A percentile compares a stretch with the other conserved stretches of the same genome.
phyloP scores from a whole-genome alignment of 805 yeast species.

The Metschnikowia hibisci region DNA sequence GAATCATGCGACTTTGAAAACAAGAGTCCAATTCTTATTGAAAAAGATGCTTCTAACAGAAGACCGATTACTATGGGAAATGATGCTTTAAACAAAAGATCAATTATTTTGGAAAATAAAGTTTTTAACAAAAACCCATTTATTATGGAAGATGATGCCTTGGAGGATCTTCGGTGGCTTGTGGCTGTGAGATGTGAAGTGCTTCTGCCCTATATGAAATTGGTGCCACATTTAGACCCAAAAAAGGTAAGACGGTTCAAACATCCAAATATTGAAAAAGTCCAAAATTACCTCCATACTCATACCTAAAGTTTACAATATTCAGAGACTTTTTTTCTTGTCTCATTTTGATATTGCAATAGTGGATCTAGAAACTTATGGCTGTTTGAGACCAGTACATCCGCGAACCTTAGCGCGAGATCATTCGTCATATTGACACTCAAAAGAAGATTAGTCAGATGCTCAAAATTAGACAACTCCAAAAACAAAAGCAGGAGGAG shows the following conservation, averaged over 20 bases:
- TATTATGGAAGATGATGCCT: neutral
- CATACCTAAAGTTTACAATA: too few relatives aligned
- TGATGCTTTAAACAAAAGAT: too few relatives aligned
- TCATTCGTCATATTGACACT: neutral
- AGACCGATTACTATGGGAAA: too few relatives aligned
- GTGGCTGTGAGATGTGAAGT: conserved; percentile 11
- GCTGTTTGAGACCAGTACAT: conserved; percentile 1
- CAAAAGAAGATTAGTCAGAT: neutral
- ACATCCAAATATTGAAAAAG: too few relatives aligned
- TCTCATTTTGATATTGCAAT: too few relatives aligned
- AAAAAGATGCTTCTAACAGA: too few relatives aligned
- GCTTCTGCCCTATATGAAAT: conserved; percentile 12
- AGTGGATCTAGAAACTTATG: too few relatives aligned
- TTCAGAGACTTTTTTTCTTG: too few relatives aligned
- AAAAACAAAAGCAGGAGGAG: conserved; percentile 20
- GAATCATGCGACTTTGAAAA: too few relatives aligned
- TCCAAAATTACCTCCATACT: neutral
- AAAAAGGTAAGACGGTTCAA: neutral
- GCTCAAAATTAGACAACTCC: conserved; percentile 25
- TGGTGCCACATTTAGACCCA: neutral
- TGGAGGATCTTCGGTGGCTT: conserved; percentile 15
- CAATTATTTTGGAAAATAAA: too few relatives aligned
- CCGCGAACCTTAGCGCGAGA: conserved; percentile 1
- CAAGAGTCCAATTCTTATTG: too few relatives aligned
- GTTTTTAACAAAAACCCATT: too few relatives aligned